A percentile compares a stretch with the other conserved stretches of the same genome.
Evolutionary conservation across 2,329 filamentous ascomycete species (phyloP).

Genomic region (Trichoderma afroharzianum): DNA sequence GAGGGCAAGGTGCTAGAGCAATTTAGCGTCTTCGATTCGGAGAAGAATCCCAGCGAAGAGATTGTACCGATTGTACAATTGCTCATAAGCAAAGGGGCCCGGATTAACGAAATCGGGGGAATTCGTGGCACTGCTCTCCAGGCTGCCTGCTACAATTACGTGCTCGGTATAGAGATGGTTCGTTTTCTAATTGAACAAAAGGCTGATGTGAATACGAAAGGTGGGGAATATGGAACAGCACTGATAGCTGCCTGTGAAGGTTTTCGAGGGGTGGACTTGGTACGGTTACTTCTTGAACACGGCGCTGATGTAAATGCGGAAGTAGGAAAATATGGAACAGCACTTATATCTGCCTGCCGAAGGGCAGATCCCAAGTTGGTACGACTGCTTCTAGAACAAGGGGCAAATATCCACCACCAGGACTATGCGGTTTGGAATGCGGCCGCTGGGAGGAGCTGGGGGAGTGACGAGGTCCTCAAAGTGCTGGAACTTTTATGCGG

Average conservation of each 20-base stretch:
- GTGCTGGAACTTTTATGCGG: not conserved
- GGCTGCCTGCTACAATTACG: fast-evolving
- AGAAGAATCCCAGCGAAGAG: not conserved
- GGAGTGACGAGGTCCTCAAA: too few species aligned
- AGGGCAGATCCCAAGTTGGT: fast-evolving
- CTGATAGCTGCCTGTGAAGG: not conserved
- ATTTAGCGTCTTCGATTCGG: too few species aligned
- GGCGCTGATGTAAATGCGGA: not conserved
- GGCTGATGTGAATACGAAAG: not conserved
- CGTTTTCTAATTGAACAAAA: not conserved
- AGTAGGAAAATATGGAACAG: not conserved
- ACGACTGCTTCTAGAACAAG: not conserved
- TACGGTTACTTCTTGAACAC: not conserved
- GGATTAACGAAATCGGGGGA: not conserved
- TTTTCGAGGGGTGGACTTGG: too few species aligned
- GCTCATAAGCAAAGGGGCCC: not conserved
- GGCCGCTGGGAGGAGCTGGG: too few species aligned
- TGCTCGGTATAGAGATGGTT: not conserved
- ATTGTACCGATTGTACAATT: not conserved
- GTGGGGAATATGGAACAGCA: not conserved
- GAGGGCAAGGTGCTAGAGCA: too few species aligned
- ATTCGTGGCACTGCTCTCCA: not conserved
- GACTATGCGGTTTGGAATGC: not conserved
- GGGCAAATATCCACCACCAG: not conserved
- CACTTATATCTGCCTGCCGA: not conserved